Evolutionary conservation across 306 rosid genomes (phyloP).

Genomic region (Trifolium subterraneum): DNA sequence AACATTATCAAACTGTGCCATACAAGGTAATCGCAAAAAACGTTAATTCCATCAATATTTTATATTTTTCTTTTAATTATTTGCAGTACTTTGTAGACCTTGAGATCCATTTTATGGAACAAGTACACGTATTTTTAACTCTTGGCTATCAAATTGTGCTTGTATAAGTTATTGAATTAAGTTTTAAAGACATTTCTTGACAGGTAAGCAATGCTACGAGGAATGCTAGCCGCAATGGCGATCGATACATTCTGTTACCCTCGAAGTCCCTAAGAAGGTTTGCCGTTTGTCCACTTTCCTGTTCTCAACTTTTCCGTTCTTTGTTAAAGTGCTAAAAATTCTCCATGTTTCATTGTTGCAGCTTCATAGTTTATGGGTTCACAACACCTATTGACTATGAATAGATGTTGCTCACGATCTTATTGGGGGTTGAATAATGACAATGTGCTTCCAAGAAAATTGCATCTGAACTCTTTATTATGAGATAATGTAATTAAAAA

Average conservation of each 20-base stretch:
- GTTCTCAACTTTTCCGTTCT: conserved; percentile 40
- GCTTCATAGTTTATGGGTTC: conserved; percentile 45
- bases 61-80: conserved; percentile 1
- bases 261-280: conserved; percentile 59
- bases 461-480: too few species aligned
- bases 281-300: conserved; percentile 49
- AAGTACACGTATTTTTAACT: background rate
- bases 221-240: conserved; percentile 52
- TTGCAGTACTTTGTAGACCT: conserved; percentile 5
- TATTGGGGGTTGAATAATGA: too few species aligned
- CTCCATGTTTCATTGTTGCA: conserved; percentile 43
- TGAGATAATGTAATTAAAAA: too few species aligned
- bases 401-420: too few species aligned
- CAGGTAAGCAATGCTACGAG: conserved; percentile 60
- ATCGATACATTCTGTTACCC: conserved; percentile 53
- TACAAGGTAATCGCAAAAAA: conserved; percentile 47
- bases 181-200: conserved; percentile 37
- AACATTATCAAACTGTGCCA: conserved; percentile 22
- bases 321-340: conserved; percentile 22
- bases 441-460: too few species aligned
- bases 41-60: conserved; percentile 19
- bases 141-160: background rate
- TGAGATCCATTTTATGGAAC: background rate
- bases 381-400: conserved; percentile 35
- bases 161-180: conserved; percentile 42